These are phyloP conservation scores for Moringa oleifera DNA, from an alignment of 345 rosid genomes.

Conservation along the genomic window DNA sequence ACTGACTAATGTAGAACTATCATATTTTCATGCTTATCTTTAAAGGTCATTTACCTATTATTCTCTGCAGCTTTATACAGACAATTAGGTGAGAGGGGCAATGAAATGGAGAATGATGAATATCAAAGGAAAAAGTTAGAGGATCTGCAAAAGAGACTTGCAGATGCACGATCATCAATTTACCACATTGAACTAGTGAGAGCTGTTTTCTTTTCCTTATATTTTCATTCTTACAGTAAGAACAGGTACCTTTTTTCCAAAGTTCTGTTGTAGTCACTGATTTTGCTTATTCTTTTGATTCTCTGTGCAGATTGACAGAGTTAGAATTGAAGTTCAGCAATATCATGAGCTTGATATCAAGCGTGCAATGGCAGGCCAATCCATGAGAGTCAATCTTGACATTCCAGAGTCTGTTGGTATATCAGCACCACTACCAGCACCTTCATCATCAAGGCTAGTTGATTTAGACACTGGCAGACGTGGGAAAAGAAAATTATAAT, in stretches of 20 bases:
- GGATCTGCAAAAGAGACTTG: constrained; percentile 78
- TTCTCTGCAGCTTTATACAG: constrained; percentile 49
- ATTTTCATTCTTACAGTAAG: background rate
- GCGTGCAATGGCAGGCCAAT: constrained; percentile 35
- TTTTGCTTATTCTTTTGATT: too few species aligned
- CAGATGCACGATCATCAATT: constrained; percentile 84
- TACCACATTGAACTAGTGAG: constrained; percentile 81
- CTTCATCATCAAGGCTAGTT: constrained; percentile 51
- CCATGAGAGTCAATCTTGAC: constrained; percentile 60
- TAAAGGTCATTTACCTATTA: constrained; percentile 1
- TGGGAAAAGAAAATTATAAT: constrained; percentile 43
- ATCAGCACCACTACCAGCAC: constrained; percentile 39
- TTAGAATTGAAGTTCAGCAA: constrained; percentile 45
- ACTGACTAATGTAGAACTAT: background rate
- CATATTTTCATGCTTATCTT: background rate
- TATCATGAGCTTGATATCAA: constrained; percentile 36
- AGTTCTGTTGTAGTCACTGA: too few species aligned
- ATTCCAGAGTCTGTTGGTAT: constrained; percentile 88
- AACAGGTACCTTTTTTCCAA: background rate
- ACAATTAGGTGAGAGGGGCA: constrained; percentile 76
- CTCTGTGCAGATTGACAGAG: constrained; percentile 56
- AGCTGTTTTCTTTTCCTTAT: background rate
- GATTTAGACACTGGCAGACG: constrained; percentile 51
- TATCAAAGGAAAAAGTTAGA: constrained; percentile 58
- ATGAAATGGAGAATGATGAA: constrained; percentile 91